Evolutionary conservation across 2,329 filamentous ascomycete genomes (phyloP).

Genomic region (Colletotrichum coccodes): DNA sequence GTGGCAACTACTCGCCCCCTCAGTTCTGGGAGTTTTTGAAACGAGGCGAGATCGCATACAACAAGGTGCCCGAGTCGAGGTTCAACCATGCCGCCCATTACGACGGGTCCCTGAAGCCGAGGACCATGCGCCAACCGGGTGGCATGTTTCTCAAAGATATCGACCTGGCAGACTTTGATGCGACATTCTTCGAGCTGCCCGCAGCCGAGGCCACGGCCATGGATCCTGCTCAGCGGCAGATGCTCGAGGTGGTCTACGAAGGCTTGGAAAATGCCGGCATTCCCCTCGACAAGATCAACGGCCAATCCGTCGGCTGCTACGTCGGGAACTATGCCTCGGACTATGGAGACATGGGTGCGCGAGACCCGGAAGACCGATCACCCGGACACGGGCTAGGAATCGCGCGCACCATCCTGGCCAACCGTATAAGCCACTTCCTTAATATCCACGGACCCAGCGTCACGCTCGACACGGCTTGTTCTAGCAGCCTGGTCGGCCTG

Average conservation of each 20-base stretch:
- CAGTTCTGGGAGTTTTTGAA: conserved; percentile 50
- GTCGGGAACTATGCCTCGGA: conserved; percentile 34
- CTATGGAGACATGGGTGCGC: background rate
- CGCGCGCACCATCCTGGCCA: conserved; percentile 39
- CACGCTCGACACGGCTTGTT: conserved; percentile 69
- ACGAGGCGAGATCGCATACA: conserved; percentile 43
- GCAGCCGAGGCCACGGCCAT: conserved; percentile 35
- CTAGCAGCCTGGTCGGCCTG: conserved; percentile 62
- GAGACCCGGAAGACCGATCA: background rate
- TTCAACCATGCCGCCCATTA: conserved; percentile 48
- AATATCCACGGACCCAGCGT: conserved; percentile 48
- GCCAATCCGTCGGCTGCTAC: no score
- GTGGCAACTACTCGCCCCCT: conserved; percentile 42
- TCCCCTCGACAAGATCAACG: conserved; percentile 53
- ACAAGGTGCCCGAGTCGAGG: conserved; percentile 38
- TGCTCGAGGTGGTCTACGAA: conserved; percentile 22
- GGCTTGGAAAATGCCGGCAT: conserved; percentile 43
- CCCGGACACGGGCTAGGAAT: conserved; percentile 31
- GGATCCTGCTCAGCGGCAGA: conserved; percentile 38
- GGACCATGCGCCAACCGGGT: conserved; percentile 45
- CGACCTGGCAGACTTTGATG: no score
- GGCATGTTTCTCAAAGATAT: no score
- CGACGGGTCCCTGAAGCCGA: conserved; percentile 46
- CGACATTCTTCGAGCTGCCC: conserved; percentile 37
- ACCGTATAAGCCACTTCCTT: conserved; percentile 50